Evolutionary conservation across 495 filamentous ascomycete species (phyloP).

Genomic region (Annulohypoxylon bovei): DNA sequence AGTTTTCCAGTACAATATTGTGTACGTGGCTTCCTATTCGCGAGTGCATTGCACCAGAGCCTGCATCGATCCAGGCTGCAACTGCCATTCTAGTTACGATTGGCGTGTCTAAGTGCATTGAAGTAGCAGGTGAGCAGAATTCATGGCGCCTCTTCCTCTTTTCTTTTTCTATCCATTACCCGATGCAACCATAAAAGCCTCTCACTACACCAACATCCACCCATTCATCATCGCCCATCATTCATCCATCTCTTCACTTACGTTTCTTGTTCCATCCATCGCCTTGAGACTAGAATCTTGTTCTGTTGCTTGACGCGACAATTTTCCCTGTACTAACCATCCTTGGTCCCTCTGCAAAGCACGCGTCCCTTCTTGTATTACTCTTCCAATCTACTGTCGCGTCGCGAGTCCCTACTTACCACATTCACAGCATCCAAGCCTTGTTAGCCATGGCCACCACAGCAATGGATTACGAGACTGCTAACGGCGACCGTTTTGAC

Average conservation of each 20-base stretch:
- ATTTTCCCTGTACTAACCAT: constrained; percentile 12
- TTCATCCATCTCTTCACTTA: constrained; percentile 9
- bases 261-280: constrained; percentile 10
- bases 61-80: constrained; percentile 14
- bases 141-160: constrained; percentile 13
- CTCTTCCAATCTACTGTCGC: constrained; percentile 30
- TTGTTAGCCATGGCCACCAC: constrained; percentile 61
- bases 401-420: constrained; percentile 36
- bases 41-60: not conserved
- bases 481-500: constrained; percentile 82
- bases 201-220: constrained; percentile 23
- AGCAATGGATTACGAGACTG: constrained; percentile 85
- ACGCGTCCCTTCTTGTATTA: constrained; percentile 35
- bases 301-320: constrained; percentile 10
- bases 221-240: constrained; percentile 8
- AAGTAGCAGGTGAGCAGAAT: constrained; percentile 31
- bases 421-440: constrained; percentile 19
- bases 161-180: constrained; percentile 34
- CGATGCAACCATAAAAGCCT: constrained; percentile 36
- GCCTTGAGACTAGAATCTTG: constrained; percentile 1
- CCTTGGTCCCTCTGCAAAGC: not conserved
- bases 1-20: constrained; percentile 13
- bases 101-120: constrained; percentile 18
- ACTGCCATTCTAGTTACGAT: constrained; percentile 22
- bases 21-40: constrained; percentile 6